A percentile compares a stretch with the other conserved stretches of the same genome.
Evolutionary conservation across 495 filamentous ascomycete genomes (phyloP).

Genomic region (Trypethelium eluteriae): DNA sequence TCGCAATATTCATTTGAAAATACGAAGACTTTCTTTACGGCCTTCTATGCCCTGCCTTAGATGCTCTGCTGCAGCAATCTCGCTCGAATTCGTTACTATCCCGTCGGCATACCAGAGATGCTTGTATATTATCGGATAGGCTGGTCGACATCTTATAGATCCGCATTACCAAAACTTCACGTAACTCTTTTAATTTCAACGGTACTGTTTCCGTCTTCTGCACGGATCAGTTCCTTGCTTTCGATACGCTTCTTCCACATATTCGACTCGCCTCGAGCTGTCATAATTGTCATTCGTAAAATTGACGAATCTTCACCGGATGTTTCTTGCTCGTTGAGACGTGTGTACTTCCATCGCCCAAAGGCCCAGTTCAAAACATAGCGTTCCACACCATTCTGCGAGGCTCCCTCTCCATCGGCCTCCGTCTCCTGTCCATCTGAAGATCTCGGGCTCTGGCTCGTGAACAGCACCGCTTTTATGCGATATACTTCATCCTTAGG

Average conservation of each 20-base stretch:
- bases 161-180: neutral
- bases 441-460: slow-evolving; percentile 47
- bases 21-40: too few species aligned
- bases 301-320: slow-evolving; percentile 36
- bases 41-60: neutral
- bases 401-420: slow-evolving; percentile 13
- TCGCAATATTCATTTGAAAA: too few species aligned
- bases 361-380: slow-evolving; percentile 98
- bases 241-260: slow-evolving; percentile 87
- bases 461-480: slow-evolving; percentile 79
- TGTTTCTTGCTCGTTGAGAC: slow-evolving; percentile 29
- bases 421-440: slow-evolving; percentile 47
- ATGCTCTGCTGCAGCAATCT: neutral
- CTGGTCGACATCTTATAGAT: neutral
- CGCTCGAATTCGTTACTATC: neutral
- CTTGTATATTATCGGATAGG: neutral
- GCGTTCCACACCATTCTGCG: slow-evolving; percentile 29
- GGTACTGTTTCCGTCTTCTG: neutral
- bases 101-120: neutral
- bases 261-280: slow-evolving; percentile 73
- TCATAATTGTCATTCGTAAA: slow-evolving; percentile 73
- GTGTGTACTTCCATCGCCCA: slow-evolving; percentile 84
- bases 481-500: slow-evolving; percentile 90
- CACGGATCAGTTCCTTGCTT: slow-evolving; percentile 1
- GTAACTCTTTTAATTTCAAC: slow-evolving; percentile 2